Evolutionary conservation across 805 yeast genomes (phyloP).

Genomic region (Yamadazyma sp.): DNA sequence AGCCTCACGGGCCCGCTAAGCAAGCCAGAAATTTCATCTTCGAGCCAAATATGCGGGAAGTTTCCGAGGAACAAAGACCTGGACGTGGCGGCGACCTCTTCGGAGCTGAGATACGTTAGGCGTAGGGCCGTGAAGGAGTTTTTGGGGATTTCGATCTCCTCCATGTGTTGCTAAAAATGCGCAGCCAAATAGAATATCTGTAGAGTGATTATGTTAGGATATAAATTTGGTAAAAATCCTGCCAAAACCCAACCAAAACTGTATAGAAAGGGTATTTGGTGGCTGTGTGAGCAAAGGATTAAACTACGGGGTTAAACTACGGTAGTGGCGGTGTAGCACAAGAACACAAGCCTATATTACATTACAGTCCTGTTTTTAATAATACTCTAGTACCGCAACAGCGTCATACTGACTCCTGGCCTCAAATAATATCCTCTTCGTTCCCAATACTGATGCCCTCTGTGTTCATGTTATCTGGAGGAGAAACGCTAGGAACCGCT

Average conservation of each 20-base stretch:
- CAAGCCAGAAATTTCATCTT: constrained; percentile 32
- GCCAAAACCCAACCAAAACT: no score
- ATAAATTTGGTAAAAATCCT: no score
- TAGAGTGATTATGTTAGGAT: no score
- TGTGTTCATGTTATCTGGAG: constrained; percentile 77
- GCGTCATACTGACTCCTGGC: neutral
- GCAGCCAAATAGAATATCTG: no score
- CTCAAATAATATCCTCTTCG: constrained; percentile 40
- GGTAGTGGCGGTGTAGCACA: no score
- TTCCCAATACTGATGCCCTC: constrained; percentile 41
- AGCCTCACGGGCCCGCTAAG: constrained; percentile 16
- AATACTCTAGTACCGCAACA: no score
- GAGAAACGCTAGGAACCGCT: constrained; percentile 69
- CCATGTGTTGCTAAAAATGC: no score
- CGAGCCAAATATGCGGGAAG: constrained; percentile 57
- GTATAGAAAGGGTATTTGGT: no score
- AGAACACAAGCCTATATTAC: no score
- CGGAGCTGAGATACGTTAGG: constrained; percentile 51
- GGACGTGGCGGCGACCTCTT: constrained; percentile 49
- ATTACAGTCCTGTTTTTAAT: no score
- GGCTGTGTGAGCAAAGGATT: no score
- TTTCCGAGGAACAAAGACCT: constrained; percentile 54
- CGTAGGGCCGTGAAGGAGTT: constrained; percentile 63
- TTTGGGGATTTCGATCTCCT: constrained; percentile 39
- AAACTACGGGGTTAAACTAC: no score